Base-by-base conservation (phyloP, 495 filamentous ascomycete genomes). In the Pyrenula aspistea region DNA sequence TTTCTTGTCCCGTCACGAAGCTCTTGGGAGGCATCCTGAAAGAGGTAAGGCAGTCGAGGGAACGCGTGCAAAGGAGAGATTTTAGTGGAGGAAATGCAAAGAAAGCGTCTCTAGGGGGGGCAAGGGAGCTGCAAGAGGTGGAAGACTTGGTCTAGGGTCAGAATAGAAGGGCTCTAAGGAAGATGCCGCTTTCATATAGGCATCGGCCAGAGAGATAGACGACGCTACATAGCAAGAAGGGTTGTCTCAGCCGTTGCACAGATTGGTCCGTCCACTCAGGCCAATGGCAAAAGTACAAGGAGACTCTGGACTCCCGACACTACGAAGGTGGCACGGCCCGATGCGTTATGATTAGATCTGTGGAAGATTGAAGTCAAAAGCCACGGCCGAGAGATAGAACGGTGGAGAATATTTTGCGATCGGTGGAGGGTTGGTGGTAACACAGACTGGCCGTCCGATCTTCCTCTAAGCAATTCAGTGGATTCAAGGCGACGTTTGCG, bases 1-100 rank as follows among this genome's bases (percentile, higher is more conserved):
- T 74, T 25, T 76, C 71, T 61, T 81, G 76, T 78, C 80, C 82
- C 53, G 64, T 60, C 31, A 8, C 31, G 31, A 8, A 42, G 4
- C 15, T 4, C 31, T 42, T 42, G 31, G 31, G 31, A 42, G 31
- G 31, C 31, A 42, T 42, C 15, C 31, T 42, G 31, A 42, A 8
- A 15, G 31, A 42, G 31, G 31, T 42, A 15, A 42, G 31, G 31
- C 31, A 42, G 8, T 42, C 4, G 31, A 42, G 15, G 31, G 31
- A 42, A 15, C 4, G 8, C 4, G 31, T 15, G 31, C 31, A 15
- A 42, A 42, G 31, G 31, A 42, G 31, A 42, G 31, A 42, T 4
- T 42, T 4, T 42, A 42, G 31, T 15, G 8, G 31, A 42, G 15
- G 31, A 15, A 15, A 4, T 42, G 15, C 8, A 42, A 15, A 42